Evolutionary conservation across 768 basidiomycete species (phyloP).

Genomic region (Russula compacta): DNA sequence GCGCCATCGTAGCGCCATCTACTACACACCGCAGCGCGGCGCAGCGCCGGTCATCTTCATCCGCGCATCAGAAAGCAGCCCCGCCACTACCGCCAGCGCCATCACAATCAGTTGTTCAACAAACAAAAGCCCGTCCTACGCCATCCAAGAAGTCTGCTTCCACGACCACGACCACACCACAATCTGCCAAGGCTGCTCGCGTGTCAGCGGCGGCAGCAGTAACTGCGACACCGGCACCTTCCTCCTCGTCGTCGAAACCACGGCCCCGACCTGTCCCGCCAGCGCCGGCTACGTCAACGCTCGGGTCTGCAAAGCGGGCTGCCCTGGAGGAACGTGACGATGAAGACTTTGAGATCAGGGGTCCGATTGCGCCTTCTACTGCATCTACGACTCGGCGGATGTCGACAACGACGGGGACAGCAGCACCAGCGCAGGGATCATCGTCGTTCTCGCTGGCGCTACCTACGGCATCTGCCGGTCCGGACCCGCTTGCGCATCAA

Average conservation of each 20-base stretch:
- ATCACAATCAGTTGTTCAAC: not conserved
- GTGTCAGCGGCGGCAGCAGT: not conserved
- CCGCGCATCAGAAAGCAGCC: not conserved
- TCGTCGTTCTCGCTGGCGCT: slow-evolving; percentile 30
- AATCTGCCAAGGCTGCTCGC: slow-evolving; percentile 15
- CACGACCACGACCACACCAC: slow-evolving; percentile 13
- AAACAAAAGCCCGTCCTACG: slow-evolving; percentile 1
- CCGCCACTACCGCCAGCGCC: not conserved
- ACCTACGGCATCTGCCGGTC: slow-evolving; percentile 23
- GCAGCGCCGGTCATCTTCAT: not conserved
- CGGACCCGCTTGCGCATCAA: slow-evolving; percentile 20
- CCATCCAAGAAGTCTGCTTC: slow-evolving; percentile 17
- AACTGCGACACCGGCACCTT: not conserved
- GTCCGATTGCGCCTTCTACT: slow-evolving; percentile 30
- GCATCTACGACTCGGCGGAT: not conserved
- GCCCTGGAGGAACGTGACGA: slow-evolving; percentile 30
- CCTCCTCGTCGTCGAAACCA: slow-evolving; percentile 1
- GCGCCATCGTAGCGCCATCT: not conserved
- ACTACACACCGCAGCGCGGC: not conserved
- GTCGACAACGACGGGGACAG: slow-evolving; percentile 25
- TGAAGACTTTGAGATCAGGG: slow-evolving; percentile 42
- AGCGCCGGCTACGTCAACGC: not conserved
- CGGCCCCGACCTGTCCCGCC: slow-evolving; percentile 22
- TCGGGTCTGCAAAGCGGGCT: not conserved
- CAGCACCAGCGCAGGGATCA: slow-evolving; percentile 24